phyloP scores from a whole-genome alignment of 2,329 filamentous ascomycete genomes.

The Grosmannia serpens region DNA sequence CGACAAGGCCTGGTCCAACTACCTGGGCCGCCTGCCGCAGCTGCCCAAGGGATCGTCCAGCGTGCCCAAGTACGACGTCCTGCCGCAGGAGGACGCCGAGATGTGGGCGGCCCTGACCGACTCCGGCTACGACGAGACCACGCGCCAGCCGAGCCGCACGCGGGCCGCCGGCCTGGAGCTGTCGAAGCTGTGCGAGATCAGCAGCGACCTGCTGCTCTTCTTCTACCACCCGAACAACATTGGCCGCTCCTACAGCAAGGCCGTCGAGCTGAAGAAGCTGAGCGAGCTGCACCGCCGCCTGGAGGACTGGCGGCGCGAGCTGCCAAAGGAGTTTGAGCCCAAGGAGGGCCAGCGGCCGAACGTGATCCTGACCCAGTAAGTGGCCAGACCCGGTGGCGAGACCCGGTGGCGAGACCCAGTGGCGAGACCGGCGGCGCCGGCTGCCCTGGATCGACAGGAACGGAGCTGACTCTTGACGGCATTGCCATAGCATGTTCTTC shows the following conservation, averaged over 20 bases:
- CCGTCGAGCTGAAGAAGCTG: conserved; percentile 79
- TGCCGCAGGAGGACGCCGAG: conserved; percentile 76
- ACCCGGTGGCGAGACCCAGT: too few species aligned
- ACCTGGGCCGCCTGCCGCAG: conserved; percentile 83
- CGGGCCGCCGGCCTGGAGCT: conserved; percentile 74
- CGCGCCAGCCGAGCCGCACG: conserved; percentile 71
- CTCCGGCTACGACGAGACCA: conserved; percentile 58
- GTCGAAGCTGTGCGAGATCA: conserved; percentile 80
- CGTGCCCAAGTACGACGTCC: conserved; percentile 81
- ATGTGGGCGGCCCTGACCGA: conserved; percentile 74
- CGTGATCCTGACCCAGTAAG: conserved; percentile 73
- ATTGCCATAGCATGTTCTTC: conserved; percentile 76
- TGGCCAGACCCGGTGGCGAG: too few species aligned
- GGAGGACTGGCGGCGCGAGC: conserved; percentile 75
- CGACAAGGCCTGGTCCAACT: conserved; percentile 98
- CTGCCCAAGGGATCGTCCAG: conserved; percentile 69
- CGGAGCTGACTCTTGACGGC: neutral
- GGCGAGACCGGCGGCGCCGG: too few species aligned
- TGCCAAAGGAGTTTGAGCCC: conserved; percentile 79
- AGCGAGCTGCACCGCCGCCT: conserved; percentile 83
- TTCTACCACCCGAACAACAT: conserved; percentile 79
- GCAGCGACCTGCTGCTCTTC: conserved; percentile 73
- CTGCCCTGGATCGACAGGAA: too few species aligned
- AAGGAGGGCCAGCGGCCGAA: conserved; percentile 83
- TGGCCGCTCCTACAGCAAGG: conserved; percentile 56